Conservation (phyloP, 495 filamentous ascomycete genomes). For the Tetracladium setigerum region DNA sequence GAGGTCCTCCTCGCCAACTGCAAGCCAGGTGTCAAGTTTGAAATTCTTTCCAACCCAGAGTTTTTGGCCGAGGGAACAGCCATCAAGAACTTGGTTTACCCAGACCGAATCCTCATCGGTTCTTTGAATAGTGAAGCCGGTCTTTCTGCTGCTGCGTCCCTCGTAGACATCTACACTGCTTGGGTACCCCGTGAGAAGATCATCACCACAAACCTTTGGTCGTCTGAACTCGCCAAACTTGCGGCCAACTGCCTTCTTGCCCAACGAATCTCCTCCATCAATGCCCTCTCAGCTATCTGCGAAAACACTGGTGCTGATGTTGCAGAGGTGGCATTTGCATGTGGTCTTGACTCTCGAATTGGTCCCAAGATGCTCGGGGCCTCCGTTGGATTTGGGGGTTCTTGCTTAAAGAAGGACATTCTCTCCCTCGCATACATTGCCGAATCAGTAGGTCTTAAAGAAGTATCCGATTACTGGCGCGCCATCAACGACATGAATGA, state of each 20-base stretch:
- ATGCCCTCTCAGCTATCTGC: conserved; percentile 73
- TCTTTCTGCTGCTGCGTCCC: conserved; percentile 49
- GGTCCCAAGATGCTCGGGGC: conserved; percentile 71
- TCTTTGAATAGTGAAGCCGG: conserved; percentile 50
- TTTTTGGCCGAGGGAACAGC: conserved; percentile 78
- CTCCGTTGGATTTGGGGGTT: conserved; percentile 72
- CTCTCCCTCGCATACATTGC: conserved; percentile 69
- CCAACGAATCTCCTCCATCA: conserved; percentile 78
- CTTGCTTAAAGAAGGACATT: conserved; percentile 80
- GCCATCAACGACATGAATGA: conserved; percentile 71
- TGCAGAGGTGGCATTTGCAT: conserved; percentile 60
- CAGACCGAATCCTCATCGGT: conserved; percentile 74
- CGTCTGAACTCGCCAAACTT: conserved; percentile 72
- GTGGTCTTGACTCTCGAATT: conserved; percentile 64
- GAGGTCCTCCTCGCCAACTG: conserved; percentile 30
- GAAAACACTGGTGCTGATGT: conserved; percentile 72
- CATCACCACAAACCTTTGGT: conserved; percentile 68
- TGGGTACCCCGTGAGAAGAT: conserved; percentile 66
- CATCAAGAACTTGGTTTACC: conserved; percentile 59
- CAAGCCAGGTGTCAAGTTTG: conserved; percentile 57
- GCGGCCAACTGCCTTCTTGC: conserved; percentile 78
- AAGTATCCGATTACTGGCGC: conserved; percentile 73
- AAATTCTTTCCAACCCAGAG: conserved; percentile 79
- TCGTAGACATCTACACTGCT: conserved; percentile 58
- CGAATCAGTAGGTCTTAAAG: conserved; percentile 57